Percentiles rank a stretch among this genome's conserved stretches.
phyloP scores from a whole-genome alignment of 75 land plant genomes.

The Gnetum montanum region DNA sequence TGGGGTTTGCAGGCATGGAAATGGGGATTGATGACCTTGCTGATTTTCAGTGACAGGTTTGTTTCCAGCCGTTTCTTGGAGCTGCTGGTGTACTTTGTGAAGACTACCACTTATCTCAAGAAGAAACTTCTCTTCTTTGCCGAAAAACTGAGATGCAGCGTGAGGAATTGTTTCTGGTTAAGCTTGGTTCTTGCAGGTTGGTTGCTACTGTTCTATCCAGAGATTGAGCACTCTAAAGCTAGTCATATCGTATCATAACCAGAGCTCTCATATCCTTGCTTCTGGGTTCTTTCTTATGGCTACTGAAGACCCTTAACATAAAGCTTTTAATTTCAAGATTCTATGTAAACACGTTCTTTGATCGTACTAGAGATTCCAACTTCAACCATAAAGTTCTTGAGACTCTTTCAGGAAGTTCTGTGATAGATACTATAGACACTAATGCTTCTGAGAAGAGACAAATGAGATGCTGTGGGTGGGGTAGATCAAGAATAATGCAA shows the following conservation, averaged over 20 bases:
- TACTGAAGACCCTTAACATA: constrained; percentile 49
- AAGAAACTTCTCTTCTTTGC: constrained; percentile 73
- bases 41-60: constrained; percentile 63
- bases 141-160: constrained; percentile 52
- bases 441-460: no score
- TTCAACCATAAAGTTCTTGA: constrained; percentile 71
- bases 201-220: constrained; percentile 37
- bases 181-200: constrained; percentile 56
- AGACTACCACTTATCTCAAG: constrained; percentile 45
- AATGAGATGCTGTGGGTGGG: no score
- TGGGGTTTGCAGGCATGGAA: constrained; percentile 73
- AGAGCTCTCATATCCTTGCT: constrained; percentile 38
- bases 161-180: constrained; percentile 78
- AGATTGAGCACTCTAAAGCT: constrained; percentile 15
- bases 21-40: constrained; percentile 64
- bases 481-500: no score
- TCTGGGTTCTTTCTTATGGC: constrained; percentile 48
- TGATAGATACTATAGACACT: constrained; percentile 38
- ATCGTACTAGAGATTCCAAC: constrained; percentile 68
- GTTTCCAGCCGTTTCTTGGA: constrained; percentile 51
- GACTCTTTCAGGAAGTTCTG: constrained; percentile 69
- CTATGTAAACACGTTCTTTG: constrained; percentile 75
- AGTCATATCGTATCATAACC: constrained; percentile 28
- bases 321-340: constrained; percentile 69
- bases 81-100: constrained; percentile 43